Percentiles rank a stretch among this genome's conserved stretches.
Evolutionary conservation across 768 basidiomycete genomes (phyloP).

Genomic region (Boletus vinaceobasis): DNA sequence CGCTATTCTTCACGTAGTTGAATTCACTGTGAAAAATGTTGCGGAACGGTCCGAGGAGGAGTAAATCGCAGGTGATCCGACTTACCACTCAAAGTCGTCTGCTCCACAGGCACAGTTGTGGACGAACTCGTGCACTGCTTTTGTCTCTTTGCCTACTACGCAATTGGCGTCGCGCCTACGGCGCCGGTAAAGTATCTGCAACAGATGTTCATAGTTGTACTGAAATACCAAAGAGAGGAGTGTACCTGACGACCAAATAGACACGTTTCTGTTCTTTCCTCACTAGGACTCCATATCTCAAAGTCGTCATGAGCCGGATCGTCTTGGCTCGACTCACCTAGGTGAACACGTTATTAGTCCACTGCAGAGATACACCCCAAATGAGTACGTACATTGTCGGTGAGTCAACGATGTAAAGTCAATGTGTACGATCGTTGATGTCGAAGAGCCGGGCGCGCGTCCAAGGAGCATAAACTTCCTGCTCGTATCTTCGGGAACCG

Average conservation of each 20-base stretch:
- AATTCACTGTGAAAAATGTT: slow-evolving; percentile 65
- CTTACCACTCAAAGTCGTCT: slow-evolving; percentile 93
- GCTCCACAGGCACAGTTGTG: slow-evolving; percentile 69
- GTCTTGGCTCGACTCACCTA: slow-evolving; percentile 67
- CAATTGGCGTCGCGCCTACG: slow-evolving; percentile 78
- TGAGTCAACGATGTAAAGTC: slow-evolving; percentile 82
- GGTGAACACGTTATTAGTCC: background rate
- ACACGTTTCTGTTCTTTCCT: slow-evolving; percentile 82
- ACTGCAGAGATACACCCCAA: background rate
- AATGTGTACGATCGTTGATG: slow-evolving; percentile 67
- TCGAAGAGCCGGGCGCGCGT: slow-evolving; percentile 40
- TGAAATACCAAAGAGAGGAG: background rate
- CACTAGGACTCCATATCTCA: slow-evolving; percentile 94
- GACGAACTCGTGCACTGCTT: slow-evolving; percentile 49
- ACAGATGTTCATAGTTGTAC: background rate
- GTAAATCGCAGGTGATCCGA: background rate
- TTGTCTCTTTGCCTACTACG: slow-evolving; percentile 70
- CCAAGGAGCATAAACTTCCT: slow-evolving; percentile 89
- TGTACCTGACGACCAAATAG: slow-evolving; percentile 87
- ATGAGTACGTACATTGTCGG: slow-evolving; percentile 62
- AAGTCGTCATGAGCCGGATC: slow-evolving; percentile 88
- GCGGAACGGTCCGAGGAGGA: background rate
- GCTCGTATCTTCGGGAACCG: slow-evolving; percentile 87
- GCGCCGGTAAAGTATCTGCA: slow-evolving; percentile 87
- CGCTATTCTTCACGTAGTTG: slow-evolving; percentile 71